Evolutionary conservation across 1,284 basidiomycete species (phyloP).

Genomic region (Ustanciosporium gigantosporum): DNA sequence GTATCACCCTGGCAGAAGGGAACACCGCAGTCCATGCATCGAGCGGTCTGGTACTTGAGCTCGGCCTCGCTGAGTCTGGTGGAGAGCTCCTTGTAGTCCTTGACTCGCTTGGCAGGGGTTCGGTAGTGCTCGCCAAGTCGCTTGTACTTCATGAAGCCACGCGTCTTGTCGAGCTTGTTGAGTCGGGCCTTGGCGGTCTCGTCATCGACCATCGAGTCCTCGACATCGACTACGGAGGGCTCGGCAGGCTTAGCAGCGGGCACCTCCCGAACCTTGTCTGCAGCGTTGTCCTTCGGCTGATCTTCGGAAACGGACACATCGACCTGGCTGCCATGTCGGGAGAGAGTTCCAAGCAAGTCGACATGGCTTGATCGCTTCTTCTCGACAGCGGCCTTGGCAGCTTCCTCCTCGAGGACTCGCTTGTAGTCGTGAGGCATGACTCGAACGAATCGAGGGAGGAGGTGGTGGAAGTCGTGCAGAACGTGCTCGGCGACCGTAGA

Average conservation of each 20-base stretch:
- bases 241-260: slow-evolving; percentile 45
- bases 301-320: slow-evolving; percentile 43
- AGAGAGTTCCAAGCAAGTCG: slow-evolving; percentile 56
- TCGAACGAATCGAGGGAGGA: slow-evolving; percentile 55
- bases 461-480: slow-evolving; percentile 56
- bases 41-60: slow-evolving; percentile 59
- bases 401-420: slow-evolving; percentile 58
- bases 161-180: slow-evolving; percentile 57
- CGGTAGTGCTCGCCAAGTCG: slow-evolving; percentile 58
- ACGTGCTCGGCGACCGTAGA: slow-evolving; percentile 56
- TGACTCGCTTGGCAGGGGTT: slow-evolving; percentile 49
- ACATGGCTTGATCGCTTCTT: slow-evolving; percentile 60
- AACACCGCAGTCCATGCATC: slow-evolving; percentile 60
- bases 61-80: slow-evolving; percentile 53
- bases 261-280: slow-evolving; percentile 26
- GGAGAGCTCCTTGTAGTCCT: slow-evolving; percentile 59
- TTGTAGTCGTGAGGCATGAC: slow-evolving; percentile 59
- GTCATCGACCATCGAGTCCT: slow-evolving; percentile 59
- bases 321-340: slow-evolving; percentile 54
- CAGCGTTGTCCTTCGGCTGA: slow-evolving; percentile 28
- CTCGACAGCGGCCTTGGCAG: slow-evolving; percentile 56
- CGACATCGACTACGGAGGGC: slow-evolving; percentile 53
- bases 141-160: slow-evolving; percentile 60
- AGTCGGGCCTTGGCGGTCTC: slow-evolving; percentile 52
- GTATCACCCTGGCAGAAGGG: slow-evolving; percentile 59